Percentiles rank a stretch among this genome's conserved stretches.
Conservation (phyloP, 2,329 filamentous ascomycete genomes). For the Trichoderma sp. region DNA sequence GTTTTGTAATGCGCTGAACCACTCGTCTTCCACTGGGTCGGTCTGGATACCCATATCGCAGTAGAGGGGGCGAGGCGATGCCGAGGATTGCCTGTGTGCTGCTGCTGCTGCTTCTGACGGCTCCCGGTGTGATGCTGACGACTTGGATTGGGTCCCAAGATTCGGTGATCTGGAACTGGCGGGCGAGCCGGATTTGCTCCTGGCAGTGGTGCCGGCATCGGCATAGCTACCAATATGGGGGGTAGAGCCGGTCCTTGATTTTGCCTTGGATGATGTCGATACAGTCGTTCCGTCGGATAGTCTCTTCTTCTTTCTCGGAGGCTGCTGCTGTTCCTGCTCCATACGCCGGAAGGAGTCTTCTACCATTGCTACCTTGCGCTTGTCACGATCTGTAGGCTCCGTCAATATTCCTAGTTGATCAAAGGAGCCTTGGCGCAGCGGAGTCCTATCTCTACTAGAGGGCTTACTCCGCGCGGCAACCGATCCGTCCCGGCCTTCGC, state of each 20-base stretch:
- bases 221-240: slow-evolving; percentile 48
- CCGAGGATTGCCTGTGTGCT: slow-evolving; percentile 44
- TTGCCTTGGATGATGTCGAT: slow-evolving; percentile 43
- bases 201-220: slow-evolving; percentile 56
- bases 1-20: slow-evolving; percentile 48
- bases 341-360: slow-evolving; percentile 65
- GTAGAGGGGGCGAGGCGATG: slow-evolving; percentile 47
- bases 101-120: slow-evolving; percentile 30
- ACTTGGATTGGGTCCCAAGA: slow-evolving; percentile 34
- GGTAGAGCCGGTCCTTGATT: slow-evolving; percentile 42
- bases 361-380: slow-evolving; percentile 66
- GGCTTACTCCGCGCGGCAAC: slow-evolving; percentile 63
- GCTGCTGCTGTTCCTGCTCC: slow-evolving; percentile 58
- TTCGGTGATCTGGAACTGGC: slow-evolving; percentile 45
- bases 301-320: slow-evolving; percentile 64
- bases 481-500: slow-evolving; percentile 50
- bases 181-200: slow-evolving; percentile 57
- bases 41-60: slow-evolving; percentile 57
- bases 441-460: slow-evolving; percentile 66
- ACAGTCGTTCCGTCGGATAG: slow-evolving; percentile 54
- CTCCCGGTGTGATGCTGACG: slow-evolving; percentile 34
- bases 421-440: slow-evolving; percentile 60
- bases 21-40: slow-evolving; percentile 55
- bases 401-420: slow-evolving; percentile 62
- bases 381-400: slow-evolving; percentile 66